Conservation (phyloP, 176 grass and related monocot genomes). For the Poa pratensis region DNA sequence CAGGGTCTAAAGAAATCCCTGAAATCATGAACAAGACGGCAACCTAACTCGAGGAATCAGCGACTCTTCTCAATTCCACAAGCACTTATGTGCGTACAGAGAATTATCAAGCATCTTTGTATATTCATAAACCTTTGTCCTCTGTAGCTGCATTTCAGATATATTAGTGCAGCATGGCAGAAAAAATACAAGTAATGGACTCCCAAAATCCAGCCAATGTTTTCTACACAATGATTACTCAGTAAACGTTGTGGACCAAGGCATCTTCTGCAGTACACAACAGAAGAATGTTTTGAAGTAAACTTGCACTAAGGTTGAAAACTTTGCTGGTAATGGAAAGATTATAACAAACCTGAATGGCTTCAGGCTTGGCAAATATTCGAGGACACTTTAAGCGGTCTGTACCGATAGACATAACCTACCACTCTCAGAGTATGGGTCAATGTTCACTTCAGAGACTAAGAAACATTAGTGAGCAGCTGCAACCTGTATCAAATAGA, state of each 20-base stretch:
- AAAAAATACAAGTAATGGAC: too few relatives aligned
- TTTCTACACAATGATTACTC: neutral
- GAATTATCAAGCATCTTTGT: too few relatives aligned
- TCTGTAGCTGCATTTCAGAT: too few relatives aligned
- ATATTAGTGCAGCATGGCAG: too few relatives aligned
- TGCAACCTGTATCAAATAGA: conserved; percentile 62
- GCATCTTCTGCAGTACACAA: neutral
- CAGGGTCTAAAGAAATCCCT: too few relatives aligned
- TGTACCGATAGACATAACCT: conserved; percentile 82
- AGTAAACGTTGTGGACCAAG: neutral
- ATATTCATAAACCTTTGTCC: neutral
- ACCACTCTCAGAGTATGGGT: conserved; percentile 69
- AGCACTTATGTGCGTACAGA: too few relatives aligned
- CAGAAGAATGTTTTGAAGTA: neutral
- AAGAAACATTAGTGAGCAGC: conserved; percentile 82
- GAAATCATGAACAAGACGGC: too few relatives aligned
- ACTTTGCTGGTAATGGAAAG: neutral
- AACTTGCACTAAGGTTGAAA: neutral
- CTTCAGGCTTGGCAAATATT: conserved; percentile 45
- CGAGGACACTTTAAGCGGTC: conserved; percentile 85
- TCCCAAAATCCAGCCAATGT: too few relatives aligned
- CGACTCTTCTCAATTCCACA: too few relatives aligned
- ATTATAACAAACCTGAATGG: conserved; percentile 66
- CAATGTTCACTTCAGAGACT: conserved; percentile 85
- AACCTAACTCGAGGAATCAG: too few relatives aligned